phyloP scores from a whole-genome alignment of 805 yeast species.

The Candida coquimbonensis region DNA sequence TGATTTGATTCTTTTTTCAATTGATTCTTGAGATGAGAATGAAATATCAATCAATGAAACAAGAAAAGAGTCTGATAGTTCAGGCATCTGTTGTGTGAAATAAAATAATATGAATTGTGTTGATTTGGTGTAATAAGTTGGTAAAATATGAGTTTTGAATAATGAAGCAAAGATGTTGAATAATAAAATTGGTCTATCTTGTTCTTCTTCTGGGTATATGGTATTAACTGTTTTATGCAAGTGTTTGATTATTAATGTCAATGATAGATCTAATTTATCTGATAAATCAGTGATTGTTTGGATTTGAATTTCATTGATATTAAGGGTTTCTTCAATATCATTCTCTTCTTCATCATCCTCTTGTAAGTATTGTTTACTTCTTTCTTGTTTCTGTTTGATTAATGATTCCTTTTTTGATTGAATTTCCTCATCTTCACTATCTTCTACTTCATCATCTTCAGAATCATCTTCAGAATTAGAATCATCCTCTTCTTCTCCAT shows the following conservation, averaged over 20 bases:
- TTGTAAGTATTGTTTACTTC: too few relatives aligned
- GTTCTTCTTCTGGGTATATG: conserved; percentile 52
- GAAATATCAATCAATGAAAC: conserved; percentile 79
- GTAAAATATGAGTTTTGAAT: conserved; percentile 76
- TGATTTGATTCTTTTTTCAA: conserved; percentile 77
- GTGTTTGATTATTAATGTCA: conserved; percentile 48
- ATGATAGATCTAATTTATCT: conserved; percentile 63
- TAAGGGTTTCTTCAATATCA: conserved; percentile 27
- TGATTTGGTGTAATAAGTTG: conserved; percentile 87
- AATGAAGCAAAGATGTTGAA: conserved; percentile 70
- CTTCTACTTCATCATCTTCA: conserved; percentile 11
- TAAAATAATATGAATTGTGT: conserved; percentile 81
- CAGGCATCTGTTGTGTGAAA: conserved; percentile 73
- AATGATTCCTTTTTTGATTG: too few relatives aligned
- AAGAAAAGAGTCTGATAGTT: conserved; percentile 76
- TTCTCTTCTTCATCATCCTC: not conserved
- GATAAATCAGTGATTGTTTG: conserved; percentile 47
- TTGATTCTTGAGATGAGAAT: conserved; percentile 58
- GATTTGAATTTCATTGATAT: conserved; percentile 20
- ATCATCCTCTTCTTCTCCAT: conserved; percentile 14
- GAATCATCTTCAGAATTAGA: conserved; percentile 35
- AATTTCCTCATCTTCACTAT: too few relatives aligned
- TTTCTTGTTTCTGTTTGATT: too few relatives aligned
- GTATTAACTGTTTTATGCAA: conserved; percentile 27
- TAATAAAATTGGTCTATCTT: conserved; percentile 52